phyloP scores from a whole-genome alignment of 306 rosid species.

The Quercus engelmannii region DNA sequence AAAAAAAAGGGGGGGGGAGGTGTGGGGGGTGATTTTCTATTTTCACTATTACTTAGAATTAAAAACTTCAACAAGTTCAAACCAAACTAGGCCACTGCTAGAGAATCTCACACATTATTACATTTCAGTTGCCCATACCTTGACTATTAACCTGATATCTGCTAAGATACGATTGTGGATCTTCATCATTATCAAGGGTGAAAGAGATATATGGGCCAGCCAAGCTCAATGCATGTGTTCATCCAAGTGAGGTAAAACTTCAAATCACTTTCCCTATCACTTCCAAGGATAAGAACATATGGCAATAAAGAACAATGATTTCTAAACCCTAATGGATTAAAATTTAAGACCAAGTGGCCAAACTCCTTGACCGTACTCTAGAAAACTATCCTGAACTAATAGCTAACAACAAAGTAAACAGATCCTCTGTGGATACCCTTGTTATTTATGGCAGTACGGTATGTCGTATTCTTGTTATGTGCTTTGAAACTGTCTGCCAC shows the following conservation, averaged over 20 bases:
- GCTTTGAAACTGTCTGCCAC: slow-evolving; percentile 24
- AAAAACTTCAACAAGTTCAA: no score
- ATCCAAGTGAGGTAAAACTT: slow-evolving; percentile 32
- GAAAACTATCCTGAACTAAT: slow-evolving; percentile 21
- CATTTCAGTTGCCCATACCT: slow-evolving; percentile 23
- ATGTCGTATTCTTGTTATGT: slow-evolving; percentile 24
- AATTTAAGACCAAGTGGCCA: slow-evolving; percentile 19
- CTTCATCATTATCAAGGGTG: background rate
- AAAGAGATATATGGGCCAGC: slow-evolving; percentile 18
- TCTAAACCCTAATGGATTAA: slow-evolving; percentile 27
- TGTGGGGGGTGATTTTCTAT: no score
- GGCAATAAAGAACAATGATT: slow-evolving; percentile 29
- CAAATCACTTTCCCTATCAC: slow-evolving; percentile 24
- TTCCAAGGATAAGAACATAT: slow-evolving; percentile 19
- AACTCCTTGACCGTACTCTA: slow-evolving; percentile 10
- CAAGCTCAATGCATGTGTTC: slow-evolving; percentile 22
- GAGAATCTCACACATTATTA: slow-evolving; percentile 23
- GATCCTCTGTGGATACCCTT: slow-evolving; percentile 30
- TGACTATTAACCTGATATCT: slow-evolving; percentile 7
- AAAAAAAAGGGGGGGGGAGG: no score
- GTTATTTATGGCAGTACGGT: background rate
- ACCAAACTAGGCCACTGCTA: background rate
- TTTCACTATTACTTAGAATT: no score
- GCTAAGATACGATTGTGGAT: slow-evolving; percentile 13
- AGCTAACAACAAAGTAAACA: slow-evolving; percentile 35